Evolutionary conservation across 169 alveolate species (phyloP).

Genomic region (Plasmodium berghei): DNA sequence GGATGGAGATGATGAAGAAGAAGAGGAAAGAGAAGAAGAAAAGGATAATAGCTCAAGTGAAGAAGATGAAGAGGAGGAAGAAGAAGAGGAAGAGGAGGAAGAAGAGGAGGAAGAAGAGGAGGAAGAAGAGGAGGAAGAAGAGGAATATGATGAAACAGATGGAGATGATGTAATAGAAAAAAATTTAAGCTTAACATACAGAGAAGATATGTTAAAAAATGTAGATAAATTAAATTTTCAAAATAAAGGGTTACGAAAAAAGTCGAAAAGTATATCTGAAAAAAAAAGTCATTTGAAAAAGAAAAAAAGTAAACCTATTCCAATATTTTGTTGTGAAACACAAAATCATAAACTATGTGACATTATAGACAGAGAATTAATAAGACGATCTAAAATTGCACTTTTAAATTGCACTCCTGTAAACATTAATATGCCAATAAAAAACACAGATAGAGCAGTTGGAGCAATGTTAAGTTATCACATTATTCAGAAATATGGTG

Average conservation of each 20-base stretch:
- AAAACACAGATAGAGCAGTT: slow-evolving; percentile 84
- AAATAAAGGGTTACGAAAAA: slow-evolving; percentile 8
- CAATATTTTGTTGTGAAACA: slow-evolving; percentile 74
- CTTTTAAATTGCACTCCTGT: slow-evolving; percentile 71
- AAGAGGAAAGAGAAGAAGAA: slow-evolving; percentile 22
- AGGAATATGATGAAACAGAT: background rate
- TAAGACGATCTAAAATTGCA: slow-evolving; percentile 63
- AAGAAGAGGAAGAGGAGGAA: background rate
- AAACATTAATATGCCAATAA: slow-evolving; percentile 76
- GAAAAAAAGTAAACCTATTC: slow-evolving; percentile 54
- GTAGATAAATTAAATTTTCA: slow-evolving; percentile 17
- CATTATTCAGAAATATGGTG: slow-evolving; percentile 77
- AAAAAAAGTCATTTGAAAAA: slow-evolving; percentile 67
- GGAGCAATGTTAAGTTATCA: slow-evolving; percentile 84
- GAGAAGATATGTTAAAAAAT: background rate
- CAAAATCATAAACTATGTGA: slow-evolving; percentile 77
- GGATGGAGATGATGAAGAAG: slow-evolving; percentile 33
- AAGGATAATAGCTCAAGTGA: background rate
- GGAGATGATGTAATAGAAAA: background rate
- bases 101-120: slow-evolving; percentile 6
- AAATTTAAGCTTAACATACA: background rate
- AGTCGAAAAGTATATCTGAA: slow-evolving; percentile 3
- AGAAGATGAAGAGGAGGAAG: slow-evolving; percentile 10
- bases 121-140: background rate
- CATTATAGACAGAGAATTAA: slow-evolving; percentile 75